phyloP scores from a whole-genome alignment of 2,329 filamentous ascomycete genomes.

The Alternaria gansuensis region DNA sequence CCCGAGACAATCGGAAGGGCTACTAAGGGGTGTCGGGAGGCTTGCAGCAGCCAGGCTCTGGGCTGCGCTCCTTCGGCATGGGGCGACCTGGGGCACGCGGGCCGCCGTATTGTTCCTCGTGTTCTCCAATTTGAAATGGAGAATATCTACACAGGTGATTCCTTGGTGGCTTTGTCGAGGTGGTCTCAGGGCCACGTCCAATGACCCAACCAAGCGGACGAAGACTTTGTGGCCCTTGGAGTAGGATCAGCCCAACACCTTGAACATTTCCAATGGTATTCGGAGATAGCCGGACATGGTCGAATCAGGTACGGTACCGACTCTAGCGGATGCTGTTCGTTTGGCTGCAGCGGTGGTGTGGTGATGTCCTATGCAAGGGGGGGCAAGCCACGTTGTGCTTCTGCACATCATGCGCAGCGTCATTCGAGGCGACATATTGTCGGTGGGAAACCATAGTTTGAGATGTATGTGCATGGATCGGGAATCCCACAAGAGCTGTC shows the following conservation, averaged over 20 bases:
- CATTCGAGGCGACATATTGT: neutral
- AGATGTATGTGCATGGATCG: neutral
- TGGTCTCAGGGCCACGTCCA: neutral
- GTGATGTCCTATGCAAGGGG: slow-evolving; percentile 17
- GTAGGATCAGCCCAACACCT: neutral
- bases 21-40: slow-evolving; percentile 15
- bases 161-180: neutral
- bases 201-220: neutral
- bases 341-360: neutral
- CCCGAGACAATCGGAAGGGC: slow-evolving; percentile 9
- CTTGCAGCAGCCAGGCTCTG: slow-evolving; percentile 5
- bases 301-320: neutral
- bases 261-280: neutral
- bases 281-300: neutral
- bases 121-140: neutral
- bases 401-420: neutral
- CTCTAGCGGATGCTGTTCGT: neutral
- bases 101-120: neutral
- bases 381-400: slow-evolving; percentile 9
- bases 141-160: neutral
- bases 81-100: neutral
- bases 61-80: neutral
- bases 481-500: neutral
- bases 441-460: neutral
- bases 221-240: neutral